Conservation (phyloP, 2,329 filamentous ascomycete genomes). For the Diaporthe citriasiana region DNA sequence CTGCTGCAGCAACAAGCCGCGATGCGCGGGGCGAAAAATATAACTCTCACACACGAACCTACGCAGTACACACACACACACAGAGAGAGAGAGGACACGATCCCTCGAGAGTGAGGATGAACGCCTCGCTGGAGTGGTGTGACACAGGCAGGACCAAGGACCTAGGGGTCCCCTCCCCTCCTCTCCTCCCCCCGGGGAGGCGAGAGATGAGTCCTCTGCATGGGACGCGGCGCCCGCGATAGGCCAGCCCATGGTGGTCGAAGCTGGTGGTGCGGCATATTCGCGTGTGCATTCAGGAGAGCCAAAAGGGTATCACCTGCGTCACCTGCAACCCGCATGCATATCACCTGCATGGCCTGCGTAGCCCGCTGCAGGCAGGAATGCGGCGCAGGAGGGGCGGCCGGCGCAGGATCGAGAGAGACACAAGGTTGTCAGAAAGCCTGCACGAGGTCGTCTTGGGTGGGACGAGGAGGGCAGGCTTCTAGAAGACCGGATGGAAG, state of each 20-base stretch:
- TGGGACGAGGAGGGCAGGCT: conserved; percentile 2
- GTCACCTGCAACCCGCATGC: conserved; percentile 13
- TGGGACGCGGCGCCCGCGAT: conserved; percentile 16
- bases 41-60: not conserved
- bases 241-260: not conserved
- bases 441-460: not conserved
- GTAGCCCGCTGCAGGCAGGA: conserved; percentile 12
- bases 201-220: conserved; percentile 16
- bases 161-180: not conserved
- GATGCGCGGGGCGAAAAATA: conserved; percentile 2
- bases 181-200: not conserved
- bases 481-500: conserved; percentile 33
- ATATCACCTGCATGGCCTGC: conserved; percentile 29
- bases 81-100: not conserved
- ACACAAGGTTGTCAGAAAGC: not conserved
- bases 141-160: conserved; percentile 12
- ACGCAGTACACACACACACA: not conserved
- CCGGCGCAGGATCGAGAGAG: conserved; percentile 11
- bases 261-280: conserved; percentile 21
- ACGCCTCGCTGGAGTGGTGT: conserved; percentile 10
- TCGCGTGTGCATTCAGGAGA: conserved; percentile 25
- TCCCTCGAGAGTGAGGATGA: not conserved
- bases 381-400: conserved; percentile 14
- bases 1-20: conserved; percentile 17
- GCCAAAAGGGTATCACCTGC: conserved; percentile 20